Evolutionary conservation across 768 basidiomycete species (phyloP).

Genomic region (Hortiboletus campestris): DNA sequence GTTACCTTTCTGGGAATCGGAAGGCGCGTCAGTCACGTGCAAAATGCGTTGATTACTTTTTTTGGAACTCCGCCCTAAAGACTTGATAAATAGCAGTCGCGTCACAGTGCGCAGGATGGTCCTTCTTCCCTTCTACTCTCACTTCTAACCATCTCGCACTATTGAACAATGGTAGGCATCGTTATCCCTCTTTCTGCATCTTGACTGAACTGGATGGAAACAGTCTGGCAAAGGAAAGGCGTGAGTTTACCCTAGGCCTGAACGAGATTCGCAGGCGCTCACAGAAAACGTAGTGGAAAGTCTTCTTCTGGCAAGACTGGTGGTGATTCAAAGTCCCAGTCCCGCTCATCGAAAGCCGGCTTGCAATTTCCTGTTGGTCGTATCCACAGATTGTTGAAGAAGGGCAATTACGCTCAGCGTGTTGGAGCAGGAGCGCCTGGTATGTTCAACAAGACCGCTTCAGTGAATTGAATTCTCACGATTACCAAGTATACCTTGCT

Average conservation of each 20-base stretch:
- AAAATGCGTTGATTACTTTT: conserved; percentile 31
- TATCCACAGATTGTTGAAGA: conserved; percentile 76
- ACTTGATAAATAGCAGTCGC: conserved; percentile 33
- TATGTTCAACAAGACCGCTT: conserved; percentile 25
- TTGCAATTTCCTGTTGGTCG: conserved; percentile 80
- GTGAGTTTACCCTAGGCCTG: conserved; percentile 31
- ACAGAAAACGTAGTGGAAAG: conserved; percentile 39
- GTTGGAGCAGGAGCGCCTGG: conserved; percentile 70
- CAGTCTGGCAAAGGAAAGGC: conserved; percentile 60
- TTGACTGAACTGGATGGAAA: conserved; percentile 9
- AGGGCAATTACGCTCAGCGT: conserved; percentile 70
- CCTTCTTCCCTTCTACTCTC: conserved; percentile 11
- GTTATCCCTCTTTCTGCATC: background rate
- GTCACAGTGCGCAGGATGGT: conserved; percentile 5
- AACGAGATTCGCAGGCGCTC: background rate
- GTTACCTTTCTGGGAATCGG: conserved; percentile 19
- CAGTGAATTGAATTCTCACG: background rate
- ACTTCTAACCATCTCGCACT: conserved; percentile 10
- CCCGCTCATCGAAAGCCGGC: conserved; percentile 65
- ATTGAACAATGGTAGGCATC: conserved; percentile 34
- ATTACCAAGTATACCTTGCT: conserved; percentile 65
- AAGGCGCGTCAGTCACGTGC: conserved; percentile 34
- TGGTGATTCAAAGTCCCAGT: conserved; percentile 54
- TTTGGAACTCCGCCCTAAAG: conserved; percentile 33
- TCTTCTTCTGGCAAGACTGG: conserved; percentile 47